These are phyloP conservation scores for Phaeotremella skinneri DNA, from an alignment of 768 basidiomycete genomes.

Conservation along the genomic window DNA sequence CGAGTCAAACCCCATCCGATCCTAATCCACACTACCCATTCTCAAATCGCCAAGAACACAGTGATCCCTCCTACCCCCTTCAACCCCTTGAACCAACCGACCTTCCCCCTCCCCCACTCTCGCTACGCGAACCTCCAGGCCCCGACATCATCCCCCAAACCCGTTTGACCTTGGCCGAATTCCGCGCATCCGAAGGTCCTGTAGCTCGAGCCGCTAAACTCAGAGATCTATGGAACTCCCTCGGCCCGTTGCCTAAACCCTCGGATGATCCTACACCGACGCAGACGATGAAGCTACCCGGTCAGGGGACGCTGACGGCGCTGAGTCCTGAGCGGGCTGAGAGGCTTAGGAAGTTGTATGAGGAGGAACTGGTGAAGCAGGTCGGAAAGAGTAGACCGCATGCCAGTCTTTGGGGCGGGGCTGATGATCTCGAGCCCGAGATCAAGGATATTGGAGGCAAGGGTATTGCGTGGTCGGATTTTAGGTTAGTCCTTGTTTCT, in stretches of 20 bases:
- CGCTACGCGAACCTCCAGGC: slow-evolving; percentile 43
- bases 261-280: slow-evolving; percentile 33
- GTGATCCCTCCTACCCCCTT: slow-evolving; percentile 9
- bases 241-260: slow-evolving; percentile 39
- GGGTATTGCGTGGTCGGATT: slow-evolving; percentile 50
- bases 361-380: slow-evolving; percentile 66
- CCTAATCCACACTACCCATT: slow-evolving; percentile 14
- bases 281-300: slow-evolving; percentile 38
- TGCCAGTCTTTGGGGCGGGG: slow-evolving; percentile 49
- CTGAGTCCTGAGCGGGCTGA: slow-evolving; percentile 62
- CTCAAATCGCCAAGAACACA: slow-evolving; percentile 20
- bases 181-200: slow-evolving; percentile 47
- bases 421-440: slow-evolving; percentile 45
- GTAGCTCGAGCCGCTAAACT: slow-evolving; percentile 43
- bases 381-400: slow-evolving; percentile 44
- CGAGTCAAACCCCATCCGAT: too few species aligned
- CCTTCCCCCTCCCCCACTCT: slow-evolving; percentile 22
- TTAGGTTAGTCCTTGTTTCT: slow-evolving; percentile 42
- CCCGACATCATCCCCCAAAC: slow-evolving; percentile 35
- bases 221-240: slow-evolving; percentile 44
- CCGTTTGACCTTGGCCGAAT: slow-evolving; percentile 46
- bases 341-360: slow-evolving; percentile 67
- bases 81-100: slow-evolving; percentile 26
- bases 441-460: slow-evolving; percentile 38
- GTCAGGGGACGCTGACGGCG: slow-evolving; percentile 46